These are phyloP conservation scores for Iris macrosiphon DNA, from an alignment of 106 monocot species.

Conservation along the genomic window DNA sequence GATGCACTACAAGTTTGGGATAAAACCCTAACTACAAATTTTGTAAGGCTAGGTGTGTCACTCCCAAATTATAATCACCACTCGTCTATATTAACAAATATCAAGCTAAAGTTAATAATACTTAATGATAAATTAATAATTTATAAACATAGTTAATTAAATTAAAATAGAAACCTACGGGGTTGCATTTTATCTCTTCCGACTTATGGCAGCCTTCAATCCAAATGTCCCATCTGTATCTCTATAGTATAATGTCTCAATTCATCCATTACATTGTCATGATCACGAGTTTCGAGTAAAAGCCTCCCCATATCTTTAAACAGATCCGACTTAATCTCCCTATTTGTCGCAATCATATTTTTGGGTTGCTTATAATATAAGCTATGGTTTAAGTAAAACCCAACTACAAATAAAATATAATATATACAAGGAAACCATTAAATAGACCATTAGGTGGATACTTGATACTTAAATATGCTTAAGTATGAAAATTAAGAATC, in stretches of 20 bases:
- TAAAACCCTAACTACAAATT: background rate
- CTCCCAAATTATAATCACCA: background rate
- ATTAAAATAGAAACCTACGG: no score
- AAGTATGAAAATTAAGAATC: background rate
- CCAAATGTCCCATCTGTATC: background rate
- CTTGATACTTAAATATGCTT: background rate
- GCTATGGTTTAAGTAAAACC: no score
- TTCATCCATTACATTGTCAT: no score
- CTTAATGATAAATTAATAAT: background rate
- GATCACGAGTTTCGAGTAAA: background rate
- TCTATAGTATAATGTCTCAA: no score
- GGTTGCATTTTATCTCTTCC: no score
- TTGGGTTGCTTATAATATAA: background rate
- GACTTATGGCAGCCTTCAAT: background rate
- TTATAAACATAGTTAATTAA: no score
- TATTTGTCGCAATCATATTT: background rate
- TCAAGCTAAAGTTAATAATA: background rate
- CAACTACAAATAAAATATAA: no score
- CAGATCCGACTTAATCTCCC: background rate
- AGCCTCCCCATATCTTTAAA: background rate
- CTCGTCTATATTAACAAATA: background rate
- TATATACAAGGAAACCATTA: no score
- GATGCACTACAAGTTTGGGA: constrained; percentile 2
- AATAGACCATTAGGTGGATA: no score
- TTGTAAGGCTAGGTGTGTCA: background rate